These are phyloP conservation scores for Paracorniculantispora psalliotae DNA, from an alignment of 2,329 filamentous ascomycete genomes.

Conservation along the genomic window DNA sequence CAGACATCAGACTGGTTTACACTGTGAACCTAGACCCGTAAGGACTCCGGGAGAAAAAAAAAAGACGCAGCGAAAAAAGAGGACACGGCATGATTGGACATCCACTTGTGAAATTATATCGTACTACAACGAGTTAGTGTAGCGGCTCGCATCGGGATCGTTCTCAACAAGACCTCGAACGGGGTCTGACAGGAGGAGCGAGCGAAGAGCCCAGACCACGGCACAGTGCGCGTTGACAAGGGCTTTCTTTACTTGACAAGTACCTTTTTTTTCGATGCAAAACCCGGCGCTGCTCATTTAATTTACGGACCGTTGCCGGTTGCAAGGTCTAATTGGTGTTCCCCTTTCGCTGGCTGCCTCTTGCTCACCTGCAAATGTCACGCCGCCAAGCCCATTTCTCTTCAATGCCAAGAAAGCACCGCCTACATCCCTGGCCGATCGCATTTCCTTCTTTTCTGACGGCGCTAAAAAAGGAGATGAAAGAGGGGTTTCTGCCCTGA, in stretches of 20 bases:
- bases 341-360: background rate
- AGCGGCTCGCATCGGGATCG: background rate
- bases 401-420: slow-evolving; percentile 4
- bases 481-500: background rate
- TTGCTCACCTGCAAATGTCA: background rate
- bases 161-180: background rate
- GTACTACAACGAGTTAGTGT: background rate
- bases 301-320: too few relatives aligned
- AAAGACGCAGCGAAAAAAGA: background rate
- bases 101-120: background rate
- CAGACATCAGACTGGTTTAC: background rate
- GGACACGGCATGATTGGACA: background rate
- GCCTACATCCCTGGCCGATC: background rate
- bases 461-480: background rate
- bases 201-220: background rate
- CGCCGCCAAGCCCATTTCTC: background rate
- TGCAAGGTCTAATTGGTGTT: too few relatives aligned
- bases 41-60: background rate
- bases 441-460: background rate
- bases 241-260: too few relatives aligned
- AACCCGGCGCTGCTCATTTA: too few relatives aligned
- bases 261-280: too few relatives aligned
- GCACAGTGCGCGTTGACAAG: background rate
- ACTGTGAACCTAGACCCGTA: background rate
- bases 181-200: background rate